A percentile compares a stretch with the other conserved stretches of the same genome.
Conservation (phyloP, 2,329 filamentous ascomycete species). For the Diaporthe humulicola region DNA sequence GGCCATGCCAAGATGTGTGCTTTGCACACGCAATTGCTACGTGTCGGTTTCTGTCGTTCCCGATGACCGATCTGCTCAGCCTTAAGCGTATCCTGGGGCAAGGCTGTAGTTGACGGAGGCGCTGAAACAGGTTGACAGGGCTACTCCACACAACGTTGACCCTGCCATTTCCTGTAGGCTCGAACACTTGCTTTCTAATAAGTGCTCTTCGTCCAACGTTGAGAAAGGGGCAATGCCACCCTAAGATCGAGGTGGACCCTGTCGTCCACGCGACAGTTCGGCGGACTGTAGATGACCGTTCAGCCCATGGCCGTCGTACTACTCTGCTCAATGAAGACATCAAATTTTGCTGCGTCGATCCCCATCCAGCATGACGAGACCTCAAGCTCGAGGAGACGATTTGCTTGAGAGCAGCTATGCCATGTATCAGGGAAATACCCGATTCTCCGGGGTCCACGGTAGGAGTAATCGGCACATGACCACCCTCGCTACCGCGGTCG, state of each 20-base stretch:
- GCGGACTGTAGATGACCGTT: not conserved
- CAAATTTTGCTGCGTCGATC: not conserved
- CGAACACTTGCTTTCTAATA: conserved; percentile 27
- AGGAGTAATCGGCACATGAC: not conserved
- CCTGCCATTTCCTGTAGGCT: conserved; percentile 37
- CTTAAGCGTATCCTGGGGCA: conserved; percentile 11
- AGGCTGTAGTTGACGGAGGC: conserved; percentile 9
- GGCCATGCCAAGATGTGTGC: conserved; percentile 16
- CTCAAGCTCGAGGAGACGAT: not conserved
- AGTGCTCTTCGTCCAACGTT: conserved; percentile 20
- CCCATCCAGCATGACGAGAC: not conserved
- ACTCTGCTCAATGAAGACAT: not conserved
- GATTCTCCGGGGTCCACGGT: not conserved
- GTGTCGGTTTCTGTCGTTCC: conserved; percentile 26
- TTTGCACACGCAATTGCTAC: conserved; percentile 19
- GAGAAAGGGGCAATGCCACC: conserved; percentile 31
- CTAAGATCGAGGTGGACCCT: conserved; percentile 18
- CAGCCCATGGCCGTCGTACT: not conserved
- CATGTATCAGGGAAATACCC: no score
- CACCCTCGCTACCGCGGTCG: not conserved
- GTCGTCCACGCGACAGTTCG: conserved; percentile 24
- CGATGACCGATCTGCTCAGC: conserved; percentile 23
- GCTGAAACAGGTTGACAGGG: conserved; percentile 39
- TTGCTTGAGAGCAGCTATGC: not conserved
- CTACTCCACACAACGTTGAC: conserved; percentile 33